A percentile compares a stretch with the other conserved stretches of the same genome.
Conservation (phyloP, 305 asterid genomes). For the Fraxinus paxiana region DNA sequence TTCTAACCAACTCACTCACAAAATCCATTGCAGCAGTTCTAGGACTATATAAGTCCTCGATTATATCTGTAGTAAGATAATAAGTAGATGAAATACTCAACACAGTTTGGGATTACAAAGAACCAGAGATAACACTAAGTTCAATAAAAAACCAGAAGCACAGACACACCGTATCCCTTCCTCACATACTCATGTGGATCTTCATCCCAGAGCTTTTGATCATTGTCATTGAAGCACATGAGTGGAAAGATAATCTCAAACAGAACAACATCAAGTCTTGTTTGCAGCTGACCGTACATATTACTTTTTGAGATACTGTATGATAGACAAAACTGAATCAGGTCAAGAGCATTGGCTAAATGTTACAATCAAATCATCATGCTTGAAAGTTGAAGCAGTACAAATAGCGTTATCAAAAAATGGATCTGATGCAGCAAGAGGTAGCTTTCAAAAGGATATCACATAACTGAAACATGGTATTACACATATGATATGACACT, state of each 20-base stretch:
- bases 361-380: conserved; percentile 14
- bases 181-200: conserved; percentile 98
- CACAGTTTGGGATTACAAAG: conserved; percentile 4
- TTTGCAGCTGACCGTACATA: conserved; percentile 80
- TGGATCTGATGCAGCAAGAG: background rate
- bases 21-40: conserved; percentile 99
- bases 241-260: conserved; percentile 91
- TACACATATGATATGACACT: background rate
- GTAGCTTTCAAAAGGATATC: background rate
- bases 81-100: conserved; percentile 1
- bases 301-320: conserved; percentile 81
- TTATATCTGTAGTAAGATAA: conserved; percentile 55
- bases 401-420: background rate
- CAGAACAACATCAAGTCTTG: conserved; percentile 74
- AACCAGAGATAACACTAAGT: background rate
- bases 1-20: conserved; percentile 89
- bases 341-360: background rate
- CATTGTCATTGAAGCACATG: conserved; percentile 96
- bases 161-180: conserved; percentile 86
- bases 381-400: background rate
- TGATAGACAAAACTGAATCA: conserved; percentile 19
- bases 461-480: background rate
- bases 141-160: conserved; percentile 4
- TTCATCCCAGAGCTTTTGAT: conserved; percentile 95
- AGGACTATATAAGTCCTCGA: conserved; percentile 92